Evolutionary conservation across 2,329 filamentous ascomycete species (phyloP), one percentile per base, ranked within the genome.

Genomic region (Seiridium cupressi): DNA sequence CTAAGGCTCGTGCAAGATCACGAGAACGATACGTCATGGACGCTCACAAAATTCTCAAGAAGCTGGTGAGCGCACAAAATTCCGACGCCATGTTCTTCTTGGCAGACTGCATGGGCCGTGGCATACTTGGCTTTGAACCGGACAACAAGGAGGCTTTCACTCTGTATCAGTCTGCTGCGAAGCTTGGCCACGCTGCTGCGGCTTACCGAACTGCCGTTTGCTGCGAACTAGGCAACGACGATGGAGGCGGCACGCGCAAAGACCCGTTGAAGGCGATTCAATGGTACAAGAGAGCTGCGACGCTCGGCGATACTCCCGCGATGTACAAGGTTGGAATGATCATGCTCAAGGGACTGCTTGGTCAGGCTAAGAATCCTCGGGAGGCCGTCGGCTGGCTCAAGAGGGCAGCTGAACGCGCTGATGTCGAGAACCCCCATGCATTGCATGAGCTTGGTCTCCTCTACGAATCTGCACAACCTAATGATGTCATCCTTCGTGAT

Each of bases 241-340:
- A 96, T 68, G 94, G 93, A 36, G 95, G 95, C 57, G 95, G 95
- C 32, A 98, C 95, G 1, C 88, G 92, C 61, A 91, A 90, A 68
- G 95, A 99, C 70, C 92, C 92, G 0, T 77, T 94, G 65, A 98
- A 98, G 76, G 94, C 95, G 1, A 93, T 98, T 26, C 94, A 98
- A 74, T 99, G 95, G 95, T 99, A 99, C 76, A 93, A 94, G 73
- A 90, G 93, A 48, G 93, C 95, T 5, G 94, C 95, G 9, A 89
- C 90, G 10, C 81, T 98, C 3, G 94, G 95, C 3, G 94, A 99
- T 70, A 89, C 90, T 1, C 91, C 94, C 0, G 95, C 93, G 36
- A 96, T 98, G 92, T 99, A 97, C 80, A 99, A 99, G 76, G 88
- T 98, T 76, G 95, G 95, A 61, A 96, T 97, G 89, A 96, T 99